phyloP scores from a whole-genome alignment of 2,329 filamentous ascomycete species.

The Neoscytalidium dimidiatum region DNA sequence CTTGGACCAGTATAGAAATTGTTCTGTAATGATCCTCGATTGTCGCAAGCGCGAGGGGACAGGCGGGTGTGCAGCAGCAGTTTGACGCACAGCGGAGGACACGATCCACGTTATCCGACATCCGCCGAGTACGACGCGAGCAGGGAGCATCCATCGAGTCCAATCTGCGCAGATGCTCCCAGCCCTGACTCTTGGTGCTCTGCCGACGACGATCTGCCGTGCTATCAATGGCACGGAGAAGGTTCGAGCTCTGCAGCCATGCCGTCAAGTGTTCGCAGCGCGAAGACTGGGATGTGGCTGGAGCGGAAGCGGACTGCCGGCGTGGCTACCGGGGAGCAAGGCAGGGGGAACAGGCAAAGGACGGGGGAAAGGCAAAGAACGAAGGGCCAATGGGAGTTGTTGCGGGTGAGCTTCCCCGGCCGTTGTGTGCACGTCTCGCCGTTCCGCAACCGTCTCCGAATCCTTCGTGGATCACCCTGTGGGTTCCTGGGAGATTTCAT shows the following conservation, averaged over 20 bases:
- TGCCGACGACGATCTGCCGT: conserved; percentile 6
- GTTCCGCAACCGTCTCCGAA: neutral
- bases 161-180: neutral
- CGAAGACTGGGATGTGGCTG: neutral
- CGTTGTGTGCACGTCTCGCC: neutral
- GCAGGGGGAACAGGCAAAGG: too few relatives aligned
- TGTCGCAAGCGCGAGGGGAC: neutral
- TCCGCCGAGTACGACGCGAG: neutral
- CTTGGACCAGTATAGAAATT: neutral
- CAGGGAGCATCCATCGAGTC: neutral
- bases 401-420: neutral
- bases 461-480: neutral
- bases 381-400: neutral
- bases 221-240: neutral
- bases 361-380: neutral
- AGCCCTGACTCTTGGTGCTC: neutral
- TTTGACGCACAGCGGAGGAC: too few relatives aligned
- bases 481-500: neutral
- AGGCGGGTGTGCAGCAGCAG: too few relatives aligned
- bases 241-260: neutral
- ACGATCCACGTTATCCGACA: conserved; percentile 4
- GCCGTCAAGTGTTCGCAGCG: neutral
- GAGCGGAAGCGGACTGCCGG: neutral
- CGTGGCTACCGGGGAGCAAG: neutral
- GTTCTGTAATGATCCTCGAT: neutral